Evolutionary conservation across 1,284 basidiomycete species (phyloP).

Genomic region (Xerocomus alliaceus): DNA sequence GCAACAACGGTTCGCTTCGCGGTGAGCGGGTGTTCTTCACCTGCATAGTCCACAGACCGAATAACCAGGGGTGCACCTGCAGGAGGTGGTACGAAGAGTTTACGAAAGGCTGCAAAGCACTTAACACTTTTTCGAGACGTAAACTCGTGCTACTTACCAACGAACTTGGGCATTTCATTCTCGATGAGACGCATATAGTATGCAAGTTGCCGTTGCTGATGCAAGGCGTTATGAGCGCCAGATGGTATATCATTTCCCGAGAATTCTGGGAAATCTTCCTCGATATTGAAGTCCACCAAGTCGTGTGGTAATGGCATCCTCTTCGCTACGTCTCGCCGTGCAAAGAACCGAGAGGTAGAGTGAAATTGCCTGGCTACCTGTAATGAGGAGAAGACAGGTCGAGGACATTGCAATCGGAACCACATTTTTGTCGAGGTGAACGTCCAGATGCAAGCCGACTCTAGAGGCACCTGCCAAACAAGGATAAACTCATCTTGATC

Average conservation of each 20-base stretch:
- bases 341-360: slow-evolving; percentile 20
- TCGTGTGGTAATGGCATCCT: slow-evolving; percentile 37
- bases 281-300: slow-evolving; percentile 40
- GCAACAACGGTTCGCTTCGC: slow-evolving; percentile 76
- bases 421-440: slow-evolving; percentile 23
- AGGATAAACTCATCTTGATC: slow-evolving; percentile 34
- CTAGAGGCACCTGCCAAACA: slow-evolving; percentile 28
- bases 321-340: slow-evolving; percentile 37
- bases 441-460: neutral
- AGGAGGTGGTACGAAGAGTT: slow-evolving; percentile 73
- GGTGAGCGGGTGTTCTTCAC: slow-evolving; percentile 72
- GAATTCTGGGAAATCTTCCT: slow-evolving; percentile 44
- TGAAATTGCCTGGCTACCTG: slow-evolving; percentile 29
- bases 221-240: slow-evolving; percentile 70
- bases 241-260: slow-evolving; percentile 68
- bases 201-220: slow-evolving; percentile 72
- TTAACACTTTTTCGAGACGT: slow-evolving; percentile 15
- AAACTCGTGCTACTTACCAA: slow-evolving; percentile 60
- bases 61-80: slow-evolving; percentile 66
- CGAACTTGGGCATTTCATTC: slow-evolving; percentile 81
- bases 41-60: slow-evolving; percentile 78
- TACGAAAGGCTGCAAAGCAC: slow-evolving; percentile 67
- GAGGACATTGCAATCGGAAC: slow-evolving; percentile 19
- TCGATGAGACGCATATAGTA: slow-evolving; percentile 83
- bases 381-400: slow-evolving; percentile 13